Conservation (phyloP, 805 yeast genomes). For the Ogataea degrootiae region DNA sequence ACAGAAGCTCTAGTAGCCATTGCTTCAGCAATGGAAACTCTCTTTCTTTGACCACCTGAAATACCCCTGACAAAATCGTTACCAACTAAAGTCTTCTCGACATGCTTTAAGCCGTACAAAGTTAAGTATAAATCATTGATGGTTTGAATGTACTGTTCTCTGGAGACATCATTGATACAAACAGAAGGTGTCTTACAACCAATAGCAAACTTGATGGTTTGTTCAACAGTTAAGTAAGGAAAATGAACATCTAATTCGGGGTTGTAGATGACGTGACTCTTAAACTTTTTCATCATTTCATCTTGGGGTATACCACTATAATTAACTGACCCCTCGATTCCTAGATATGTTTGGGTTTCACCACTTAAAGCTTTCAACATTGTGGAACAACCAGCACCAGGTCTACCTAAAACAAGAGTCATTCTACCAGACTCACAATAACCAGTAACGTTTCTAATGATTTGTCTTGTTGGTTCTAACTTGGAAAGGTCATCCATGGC, state of each 20-base stretch:
- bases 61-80: constrained; percentile 60
- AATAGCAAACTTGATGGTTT: constrained; percentile 53
- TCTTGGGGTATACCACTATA: constrained; percentile 47
- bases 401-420: constrained; percentile 50
- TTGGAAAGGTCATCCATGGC: constrained; percentile 3
- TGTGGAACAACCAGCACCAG: constrained; percentile 65
- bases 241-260: constrained; percentile 56
- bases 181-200: constrained; percentile 52
- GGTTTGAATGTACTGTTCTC: constrained; percentile 36
- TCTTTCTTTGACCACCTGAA: constrained; percentile 64
- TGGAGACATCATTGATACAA: constrained; percentile 36
- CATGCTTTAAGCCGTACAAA: constrained; percentile 44
- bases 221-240: constrained; percentile 51
- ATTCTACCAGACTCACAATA: constrained; percentile 45
- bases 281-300: constrained; percentile 43
- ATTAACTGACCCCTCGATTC: constrained; percentile 35
- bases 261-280: constrained; percentile 46
- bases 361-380: constrained; percentile 44
- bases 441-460: constrained; percentile 21
- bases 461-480: constrained; percentile 19
- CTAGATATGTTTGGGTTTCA: constrained; percentile 35
- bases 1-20: constrained; percentile 33
- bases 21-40: constrained; percentile 60
- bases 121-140: constrained; percentile 46
- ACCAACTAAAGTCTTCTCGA: constrained; percentile 56